Evolutionary conservation across 2,329 filamentous ascomycete genomes (phyloP), one percentile per base, ranked within the genome.

Genomic region (Penicillium sp.): DNA sequence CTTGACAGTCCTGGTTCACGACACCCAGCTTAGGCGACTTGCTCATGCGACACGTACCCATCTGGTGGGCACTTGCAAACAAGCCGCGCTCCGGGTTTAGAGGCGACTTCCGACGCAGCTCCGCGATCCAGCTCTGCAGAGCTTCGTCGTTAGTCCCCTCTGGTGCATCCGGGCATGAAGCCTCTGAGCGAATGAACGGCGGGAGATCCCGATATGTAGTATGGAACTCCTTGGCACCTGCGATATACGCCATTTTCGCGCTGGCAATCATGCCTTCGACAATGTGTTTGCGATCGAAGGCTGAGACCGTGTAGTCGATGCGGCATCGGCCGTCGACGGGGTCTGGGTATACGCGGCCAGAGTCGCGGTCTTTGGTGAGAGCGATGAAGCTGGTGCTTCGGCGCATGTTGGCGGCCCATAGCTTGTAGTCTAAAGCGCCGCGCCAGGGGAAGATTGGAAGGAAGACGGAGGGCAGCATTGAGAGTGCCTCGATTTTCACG

Each of bases 161-260:
- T 1, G 74, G 65, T 2, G 54, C 56, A 21, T 65, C 64, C 3
- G 50, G 52, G 22, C 63, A 59, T 6, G 63, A 62, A 10, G 56
- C 51, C 4, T 62, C 60, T 6, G 70, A 63, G 11, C 83, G 81
- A 29, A 82, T 70, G 67, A 92, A 97, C 0, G 86, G 81, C 31
- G 81, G 77, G 34, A 90, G 70, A 9, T 84, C 85, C 0, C 83
- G 81, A 18, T 89, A 78, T 3, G 80, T 77, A 0, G 86, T 79
- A 67, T 87, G 83, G 67, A 97, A 92, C 72, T 96, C 90, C n/a
- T 77, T 79, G 0, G 92, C 93, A 22, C 92, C 91, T 39, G 84
- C 81, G 43, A 91, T 82, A 69, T 92, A 93, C 58, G 87, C 84
- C 39, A 96, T 86, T 69, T 92, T 90, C 32, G 88, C 86, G 2